These are phyloP conservation scores for Vitis cinerea DNA, from an alignment of 164 flowering plant genomes.

Conservation along the genomic window DNA sequence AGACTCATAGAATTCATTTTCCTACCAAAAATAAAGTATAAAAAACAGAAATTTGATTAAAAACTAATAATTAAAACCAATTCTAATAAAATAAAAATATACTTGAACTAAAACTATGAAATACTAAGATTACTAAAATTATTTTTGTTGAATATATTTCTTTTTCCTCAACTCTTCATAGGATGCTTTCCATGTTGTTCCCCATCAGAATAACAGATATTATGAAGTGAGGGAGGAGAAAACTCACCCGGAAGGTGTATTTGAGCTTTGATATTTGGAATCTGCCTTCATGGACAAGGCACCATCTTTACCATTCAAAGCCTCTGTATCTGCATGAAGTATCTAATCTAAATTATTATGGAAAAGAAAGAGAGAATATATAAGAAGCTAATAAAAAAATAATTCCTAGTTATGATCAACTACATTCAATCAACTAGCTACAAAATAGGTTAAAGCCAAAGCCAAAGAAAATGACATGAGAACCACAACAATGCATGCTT, in stretches of 20 bases:
- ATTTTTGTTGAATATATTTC: too few relatives aligned
- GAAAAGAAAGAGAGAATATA: slow-evolving; percentile 4
- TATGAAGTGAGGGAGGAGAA: background rate
- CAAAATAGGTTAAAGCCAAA: background rate
- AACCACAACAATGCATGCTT: background rate
- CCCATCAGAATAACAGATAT: slow-evolving; percentile 1
- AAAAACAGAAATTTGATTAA: too few relatives aligned
- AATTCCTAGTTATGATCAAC: slow-evolving; percentile 3
- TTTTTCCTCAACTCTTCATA: background rate
- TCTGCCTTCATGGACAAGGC: slow-evolving; percentile 17
- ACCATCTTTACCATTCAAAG: slow-evolving; percentile 24
- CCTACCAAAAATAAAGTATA: too few relatives aligned
- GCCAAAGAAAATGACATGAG: background rate
- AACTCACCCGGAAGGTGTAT: slow-evolving; percentile 31
- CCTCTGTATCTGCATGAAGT: slow-evolving; percentile 19
- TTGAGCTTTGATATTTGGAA: slow-evolving; percentile 14
- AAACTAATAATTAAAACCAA: too few relatives aligned
- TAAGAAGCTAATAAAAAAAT: background rate
- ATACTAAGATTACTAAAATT: too few relatives aligned
- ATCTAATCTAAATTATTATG: background rate
- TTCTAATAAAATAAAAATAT: too few relatives aligned
- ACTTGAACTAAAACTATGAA: too few relatives aligned
- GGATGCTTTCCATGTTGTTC: background rate
- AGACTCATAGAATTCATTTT: too few relatives aligned
- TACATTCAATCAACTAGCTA: background rate